Evolutionary conservation across 805 yeast genomes (phyloP).

Genomic region (Wickerhamiella azymoides): DNA sequence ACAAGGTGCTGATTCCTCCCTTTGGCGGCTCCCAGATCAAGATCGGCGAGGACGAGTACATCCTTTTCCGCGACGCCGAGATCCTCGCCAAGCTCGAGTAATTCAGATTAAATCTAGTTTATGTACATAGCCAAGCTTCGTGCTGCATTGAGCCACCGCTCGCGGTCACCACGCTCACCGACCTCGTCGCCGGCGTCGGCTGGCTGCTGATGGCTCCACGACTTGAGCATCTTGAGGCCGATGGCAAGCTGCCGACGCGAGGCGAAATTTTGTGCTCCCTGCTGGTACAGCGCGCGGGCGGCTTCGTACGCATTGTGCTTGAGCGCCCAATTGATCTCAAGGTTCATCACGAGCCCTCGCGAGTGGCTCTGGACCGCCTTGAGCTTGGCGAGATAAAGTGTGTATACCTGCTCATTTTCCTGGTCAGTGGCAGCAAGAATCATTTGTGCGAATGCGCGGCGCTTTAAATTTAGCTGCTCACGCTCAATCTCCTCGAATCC

Average conservation of each 20-base stretch:
- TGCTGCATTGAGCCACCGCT: slow-evolving; percentile 13
- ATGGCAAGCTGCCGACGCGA: slow-evolving; percentile 12
- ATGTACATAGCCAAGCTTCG: slow-evolving; percentile 1
- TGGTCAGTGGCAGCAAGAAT: slow-evolving; percentile 12
- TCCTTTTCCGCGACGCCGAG: slow-evolving; percentile 85
- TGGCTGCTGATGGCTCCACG: not conserved
- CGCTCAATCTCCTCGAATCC: not conserved
- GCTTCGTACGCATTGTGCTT: slow-evolving; percentile 11
- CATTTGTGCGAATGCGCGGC: slow-evolving; percentile 9
- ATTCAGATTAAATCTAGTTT: not conserved
- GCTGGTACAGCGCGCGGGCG: slow-evolving; percentile 16
- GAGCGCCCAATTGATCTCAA: slow-evolving; percentile 17
- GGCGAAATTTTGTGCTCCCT: slow-evolving; percentile 2
- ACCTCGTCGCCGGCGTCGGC: not conserved
- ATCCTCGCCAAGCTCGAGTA: slow-evolving; percentile 81
- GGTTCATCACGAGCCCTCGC: slow-evolving; percentile 13
- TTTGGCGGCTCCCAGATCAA: slow-evolving; percentile 87
- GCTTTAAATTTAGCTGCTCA: not conserved
- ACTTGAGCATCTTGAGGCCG: slow-evolving; percentile 11
- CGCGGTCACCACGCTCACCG: not conserved
- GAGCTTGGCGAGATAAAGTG: not conserved
- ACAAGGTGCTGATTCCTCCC: slow-evolving; percentile 83
- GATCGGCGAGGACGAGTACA: slow-evolving; percentile 58
- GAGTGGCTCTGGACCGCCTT: not conserved
- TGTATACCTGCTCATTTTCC: not conserved